Base-by-base conservation (phyloP, 177 flowering plant genomes). In the Vitis hybrid region DNA sequence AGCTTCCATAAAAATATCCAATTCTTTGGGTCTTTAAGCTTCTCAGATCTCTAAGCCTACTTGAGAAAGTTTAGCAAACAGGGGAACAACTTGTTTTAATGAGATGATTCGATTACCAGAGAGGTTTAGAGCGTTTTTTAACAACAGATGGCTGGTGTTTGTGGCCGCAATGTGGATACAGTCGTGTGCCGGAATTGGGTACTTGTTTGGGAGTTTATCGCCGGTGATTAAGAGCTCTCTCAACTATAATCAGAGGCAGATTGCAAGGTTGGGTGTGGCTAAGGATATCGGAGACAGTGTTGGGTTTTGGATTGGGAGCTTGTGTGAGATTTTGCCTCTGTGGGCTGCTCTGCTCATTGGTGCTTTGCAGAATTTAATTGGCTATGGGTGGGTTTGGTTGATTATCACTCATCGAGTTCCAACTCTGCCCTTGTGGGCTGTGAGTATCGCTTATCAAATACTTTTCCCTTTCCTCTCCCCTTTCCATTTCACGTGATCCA, bases 101-200 rank as follows among this genome's bases (percentile, higher is more conserved):
- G 55, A 8, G 69, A 81, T 86, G 90, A 66, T 66, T 67, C 54
- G 73, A 45, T 49, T 79, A 7, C 55, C 19, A 48, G 95, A 86
- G 74, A 85, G 68, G 57, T 60, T 88, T n/a, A 40, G 55, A 12
- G 74, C 62, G n/a, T 89, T 96, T 40, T 7, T 88, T 64, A 85
- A 79, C 80, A 92, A 83, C 76, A 83, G 98, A 87, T 93, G 99
- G 99, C 84, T 96, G 34, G 98, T 96, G 7, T 93, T 96, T 48
- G 98, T 96, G 60, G 94, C 94, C 10, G 97, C 98, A 83, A 96
- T 92, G 91, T 96, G 98, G 99, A 75, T 93, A 40, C 97, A 91
- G 62, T 88, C 97, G 0, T 82, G 86, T 59, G 98, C 93, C 0
- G 99, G 99, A 1, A 79, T 92, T 54, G 98, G 98, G 11, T 96